phyloP scores from a whole-genome alignment of 805 yeast genomes.

The Monosporozyma yasuniensis region DNA sequence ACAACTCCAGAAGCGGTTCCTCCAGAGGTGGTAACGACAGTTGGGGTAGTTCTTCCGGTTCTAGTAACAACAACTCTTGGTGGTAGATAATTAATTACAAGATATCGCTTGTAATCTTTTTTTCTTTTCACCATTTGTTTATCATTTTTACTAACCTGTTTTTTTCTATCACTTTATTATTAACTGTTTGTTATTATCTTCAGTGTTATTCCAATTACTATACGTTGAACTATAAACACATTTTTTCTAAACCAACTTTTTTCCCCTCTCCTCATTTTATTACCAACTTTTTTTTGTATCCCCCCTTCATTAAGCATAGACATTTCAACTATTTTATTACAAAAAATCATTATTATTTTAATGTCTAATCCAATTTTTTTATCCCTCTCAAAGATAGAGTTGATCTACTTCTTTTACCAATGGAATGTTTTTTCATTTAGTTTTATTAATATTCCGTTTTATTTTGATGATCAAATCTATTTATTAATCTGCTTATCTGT shows the following conservation, averaged over 20 bases:
- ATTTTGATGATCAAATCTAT: constrained; percentile 1
- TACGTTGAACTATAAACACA: not conserved
- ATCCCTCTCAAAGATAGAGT: not conserved
- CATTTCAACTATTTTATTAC: not conserved
- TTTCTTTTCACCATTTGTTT: not conserved
- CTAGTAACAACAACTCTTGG: not conserved
- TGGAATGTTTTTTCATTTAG: not conserved
- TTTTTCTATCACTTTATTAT: not conserved
- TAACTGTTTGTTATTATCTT: constrained; percentile 1
- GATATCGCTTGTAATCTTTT: not conserved
- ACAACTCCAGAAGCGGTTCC: constrained; percentile 22
- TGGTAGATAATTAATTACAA: constrained; percentile 4
- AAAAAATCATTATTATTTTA: not conserved
- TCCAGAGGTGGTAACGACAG: constrained; percentile 27
- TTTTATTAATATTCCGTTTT: constrained; percentile 1
- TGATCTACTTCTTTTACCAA: not conserved
- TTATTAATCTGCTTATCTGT: not conserved
- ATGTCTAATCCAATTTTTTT: not conserved
- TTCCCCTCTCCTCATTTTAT: not conserved
- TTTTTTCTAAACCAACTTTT: not conserved
- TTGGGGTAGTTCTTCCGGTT: constrained; percentile 22
- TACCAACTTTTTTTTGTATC: constrained; percentile 2
- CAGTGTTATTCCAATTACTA: constrained; percentile 1
- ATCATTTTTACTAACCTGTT: not conserved
- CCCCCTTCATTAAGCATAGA: constrained; percentile 2